These are phyloP conservation scores for Trichoderma sp. DNA, from an alignment of 2,329 filamentous ascomycete genomes.

Conservation along the genomic window DNA sequence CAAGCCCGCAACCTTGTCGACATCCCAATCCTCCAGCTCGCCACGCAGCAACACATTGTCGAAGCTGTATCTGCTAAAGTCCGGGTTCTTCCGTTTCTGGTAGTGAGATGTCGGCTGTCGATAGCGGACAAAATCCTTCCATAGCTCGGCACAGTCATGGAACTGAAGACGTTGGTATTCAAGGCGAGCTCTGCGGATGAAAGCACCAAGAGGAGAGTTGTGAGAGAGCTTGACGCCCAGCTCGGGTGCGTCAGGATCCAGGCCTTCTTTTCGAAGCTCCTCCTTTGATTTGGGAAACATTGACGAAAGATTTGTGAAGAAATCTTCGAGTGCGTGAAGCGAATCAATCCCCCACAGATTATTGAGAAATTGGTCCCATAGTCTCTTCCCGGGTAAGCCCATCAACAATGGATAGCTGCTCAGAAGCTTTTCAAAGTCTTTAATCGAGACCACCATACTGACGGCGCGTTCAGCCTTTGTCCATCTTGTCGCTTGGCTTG, in stretches of 20 bases:
- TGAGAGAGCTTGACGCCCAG: slow-evolving; percentile 63
- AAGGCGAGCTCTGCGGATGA: slow-evolving; percentile 72
- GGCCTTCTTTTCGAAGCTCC: slow-evolving; percentile 50
- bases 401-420: slow-evolving; percentile 52
- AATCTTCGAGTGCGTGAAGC: slow-evolving; percentile 75
- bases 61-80: slow-evolving; percentile 58
- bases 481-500: slow-evolving; percentile 44
- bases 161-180: slow-evolving; percentile 84
- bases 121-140: slow-evolving; percentile 81
- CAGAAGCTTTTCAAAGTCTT: slow-evolving; percentile 62
- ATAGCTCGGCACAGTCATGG: slow-evolving; percentile 73
- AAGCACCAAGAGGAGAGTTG: slow-evolving; percentile 78
- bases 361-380: slow-evolving; percentile 85
- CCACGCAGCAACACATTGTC: slow-evolving; percentile 56
- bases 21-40: slow-evolving; percentile 51
- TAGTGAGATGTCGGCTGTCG: slow-evolving; percentile 71
- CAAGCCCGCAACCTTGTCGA: slow-evolving; percentile 46
- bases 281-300: slow-evolving; percentile 65
- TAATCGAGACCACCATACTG: slow-evolving; percentile 55
- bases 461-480: slow-evolving; percentile 51
- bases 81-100: slow-evolving; percentile 63
- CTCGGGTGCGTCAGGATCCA: slow-evolving; percentile 48
- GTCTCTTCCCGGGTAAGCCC: slow-evolving; percentile 69
- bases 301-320: slow-evolving; percentile 63
- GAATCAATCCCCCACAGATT: slow-evolving; percentile 84